Conservation (phyloP, 2,329 filamentous ascomycete species). For the Diplodia corticola region DNA sequence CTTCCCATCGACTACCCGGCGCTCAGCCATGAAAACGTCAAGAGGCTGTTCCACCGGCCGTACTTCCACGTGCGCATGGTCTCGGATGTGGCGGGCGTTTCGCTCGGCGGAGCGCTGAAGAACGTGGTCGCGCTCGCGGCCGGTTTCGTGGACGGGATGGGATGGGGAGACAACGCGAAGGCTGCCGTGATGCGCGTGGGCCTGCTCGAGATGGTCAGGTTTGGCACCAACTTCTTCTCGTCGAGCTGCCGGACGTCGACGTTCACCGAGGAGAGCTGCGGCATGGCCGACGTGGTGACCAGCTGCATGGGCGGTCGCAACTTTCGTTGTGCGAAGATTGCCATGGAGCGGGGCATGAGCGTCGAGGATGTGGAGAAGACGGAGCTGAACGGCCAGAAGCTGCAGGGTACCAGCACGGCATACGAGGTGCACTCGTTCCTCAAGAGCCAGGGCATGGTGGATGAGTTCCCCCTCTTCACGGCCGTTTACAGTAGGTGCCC, state of each 20-base stretch:
- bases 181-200: slow-evolving; percentile 98
- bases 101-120: slow-evolving; percentile 90
- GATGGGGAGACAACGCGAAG: slow-evolving; percentile 98
- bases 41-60: slow-evolving; percentile 85
- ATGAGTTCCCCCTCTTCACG: slow-evolving; percentile 89
- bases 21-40: slow-evolving; percentile 80
- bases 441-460: slow-evolving; percentile 72
- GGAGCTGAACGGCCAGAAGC: slow-evolving; percentile 93
- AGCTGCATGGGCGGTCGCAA: slow-evolving; percentile 91
- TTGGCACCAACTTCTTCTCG: slow-evolving; percentile 90
- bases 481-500: slow-evolving; percentile 66
- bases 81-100: slow-evolving; percentile 93
- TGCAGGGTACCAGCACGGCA: slow-evolving; percentile 91
- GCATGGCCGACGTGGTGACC: slow-evolving; percentile 93
- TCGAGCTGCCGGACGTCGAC: slow-evolving; percentile 78
- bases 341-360: slow-evolving; percentile 73
- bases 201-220: slow-evolving; percentile 93
- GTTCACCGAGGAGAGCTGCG: slow-evolving; percentile 95
- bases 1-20: slow-evolving; percentile 81
- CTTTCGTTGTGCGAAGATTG: slow-evolving; percentile 88
- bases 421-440: slow-evolving; percentile 89
- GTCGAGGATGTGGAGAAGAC: slow-evolving; percentile 86
- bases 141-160: slow-evolving; percentile 90
- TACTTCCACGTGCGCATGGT: slow-evolving; percentile 98
- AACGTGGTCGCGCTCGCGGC: slow-evolving; percentile 94